These are phyloP conservation scores for Scytalidium sp. DNA, from an alignment of 2,329 filamentous ascomycete genomes.

Conservation along the genomic window DNA sequence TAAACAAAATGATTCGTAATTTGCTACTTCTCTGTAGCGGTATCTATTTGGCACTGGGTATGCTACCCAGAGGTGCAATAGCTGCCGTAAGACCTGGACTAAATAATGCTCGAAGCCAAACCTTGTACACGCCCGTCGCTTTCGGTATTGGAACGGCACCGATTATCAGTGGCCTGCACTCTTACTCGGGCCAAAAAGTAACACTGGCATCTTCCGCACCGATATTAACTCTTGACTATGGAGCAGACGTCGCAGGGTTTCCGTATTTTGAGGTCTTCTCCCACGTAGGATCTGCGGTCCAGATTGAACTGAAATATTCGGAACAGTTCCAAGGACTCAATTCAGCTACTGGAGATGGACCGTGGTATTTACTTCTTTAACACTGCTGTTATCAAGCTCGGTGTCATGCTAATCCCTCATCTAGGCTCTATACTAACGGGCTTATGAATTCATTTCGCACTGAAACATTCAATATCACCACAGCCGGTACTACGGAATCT, in stretches of 20 bases:
- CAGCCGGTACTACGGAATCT: slow-evolving; percentile 23
- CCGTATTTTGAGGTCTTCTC: slow-evolving; percentile 29
- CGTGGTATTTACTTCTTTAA: slow-evolving; percentile 12
- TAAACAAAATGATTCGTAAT: too few species aligned
- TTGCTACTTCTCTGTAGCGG: too few species aligned
- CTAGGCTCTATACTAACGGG: slow-evolving; percentile 10
- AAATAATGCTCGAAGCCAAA: neutral
- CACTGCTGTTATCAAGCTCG: too few species aligned
- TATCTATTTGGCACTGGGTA: too few species aligned
- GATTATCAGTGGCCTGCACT: slow-evolving; percentile 6
- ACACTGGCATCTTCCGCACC: slow-evolving; percentile 2
- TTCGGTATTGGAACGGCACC: too few species aligned
- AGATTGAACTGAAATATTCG: slow-evolving; percentile 34
- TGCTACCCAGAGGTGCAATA: neutral
- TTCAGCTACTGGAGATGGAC: slow-evolving; percentile 29
- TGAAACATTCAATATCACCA: slow-evolving; percentile 36
- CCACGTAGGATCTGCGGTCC: slow-evolving; percentile 21
- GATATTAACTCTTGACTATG: slow-evolving; percentile 28
- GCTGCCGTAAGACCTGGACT: neutral
- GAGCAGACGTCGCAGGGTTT: slow-evolving; percentile 30
- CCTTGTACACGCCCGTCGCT: slow-evolving; percentile 7
- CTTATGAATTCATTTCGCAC: slow-evolving; percentile 33
- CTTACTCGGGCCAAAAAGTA: neutral
- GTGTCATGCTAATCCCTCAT: too few species aligned
- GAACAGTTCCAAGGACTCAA: slow-evolving; percentile 29